phyloP scores from a whole-genome alignment of 2,329 filamentous ascomycete genomes.

The Epichloe brachyelytri region DNA sequence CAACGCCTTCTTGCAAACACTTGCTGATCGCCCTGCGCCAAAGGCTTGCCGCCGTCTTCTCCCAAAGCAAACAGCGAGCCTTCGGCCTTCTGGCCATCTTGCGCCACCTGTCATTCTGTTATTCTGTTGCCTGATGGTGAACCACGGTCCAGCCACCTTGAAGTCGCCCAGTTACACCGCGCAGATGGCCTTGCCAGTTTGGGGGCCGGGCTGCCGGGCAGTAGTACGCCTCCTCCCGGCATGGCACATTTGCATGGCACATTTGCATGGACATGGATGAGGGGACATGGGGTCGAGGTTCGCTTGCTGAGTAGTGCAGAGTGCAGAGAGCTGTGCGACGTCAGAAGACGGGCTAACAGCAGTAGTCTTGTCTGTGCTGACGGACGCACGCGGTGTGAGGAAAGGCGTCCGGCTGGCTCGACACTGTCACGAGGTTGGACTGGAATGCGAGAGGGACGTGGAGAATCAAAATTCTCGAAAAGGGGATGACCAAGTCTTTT shows the following conservation, averaged over 20 bases:
- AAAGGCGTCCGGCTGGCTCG: no score
- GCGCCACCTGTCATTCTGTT: slow-evolving; percentile 2
- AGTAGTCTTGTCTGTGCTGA: no score
- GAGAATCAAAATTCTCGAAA: no score
- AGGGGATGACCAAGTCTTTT: no score
- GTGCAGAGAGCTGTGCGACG: not conserved
- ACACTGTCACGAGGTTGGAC: no score
- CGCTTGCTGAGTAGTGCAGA: no score
- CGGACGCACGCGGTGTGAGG: no score
- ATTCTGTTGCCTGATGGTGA: slow-evolving; percentile 8
- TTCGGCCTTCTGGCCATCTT: not conserved
- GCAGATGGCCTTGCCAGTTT: not conserved
- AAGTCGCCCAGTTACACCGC: not conserved
- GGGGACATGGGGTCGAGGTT: not conserved
- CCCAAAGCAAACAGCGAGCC: not conserved
- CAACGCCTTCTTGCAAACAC: no score
- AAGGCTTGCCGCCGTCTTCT: no score
- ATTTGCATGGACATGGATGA: not conserved
- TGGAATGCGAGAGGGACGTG: no score
- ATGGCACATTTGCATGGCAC: not conserved
- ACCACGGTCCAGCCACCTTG: slow-evolving; percentile 3
- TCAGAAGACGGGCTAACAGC: not conserved
- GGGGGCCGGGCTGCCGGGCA: not conserved
- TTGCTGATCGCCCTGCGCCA: no score
- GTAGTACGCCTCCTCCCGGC: not conserved